Conservation (phyloP, 345 rosid species). For the Linum lewisii region DNA sequence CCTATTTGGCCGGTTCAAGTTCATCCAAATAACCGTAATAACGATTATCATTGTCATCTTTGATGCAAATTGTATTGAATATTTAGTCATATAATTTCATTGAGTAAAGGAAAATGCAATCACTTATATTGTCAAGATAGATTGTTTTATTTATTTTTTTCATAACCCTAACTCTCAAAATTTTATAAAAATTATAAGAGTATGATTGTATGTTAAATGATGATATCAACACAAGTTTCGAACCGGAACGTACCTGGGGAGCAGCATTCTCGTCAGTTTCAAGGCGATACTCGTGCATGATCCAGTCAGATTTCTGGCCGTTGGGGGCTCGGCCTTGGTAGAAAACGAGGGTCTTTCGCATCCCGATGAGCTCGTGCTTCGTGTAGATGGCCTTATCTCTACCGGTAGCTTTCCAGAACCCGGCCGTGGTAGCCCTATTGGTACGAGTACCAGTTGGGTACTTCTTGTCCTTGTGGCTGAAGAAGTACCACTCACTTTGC, state of each 20-base stretch:
- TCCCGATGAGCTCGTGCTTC: constrained; percentile 24
- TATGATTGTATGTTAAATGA: too few relatives aligned
- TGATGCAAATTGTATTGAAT: too few relatives aligned
- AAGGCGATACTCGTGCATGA: constrained; percentile 28
- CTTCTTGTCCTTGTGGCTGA: constrained; percentile 34
- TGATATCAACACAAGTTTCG: too few relatives aligned
- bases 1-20: too few relatives aligned
- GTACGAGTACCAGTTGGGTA: constrained; percentile 34
- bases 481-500: constrained; percentile 29
- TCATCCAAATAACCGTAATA: too few relatives aligned
- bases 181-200: too few relatives aligned
- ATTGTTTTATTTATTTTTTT: too few relatives aligned
- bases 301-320: constrained; percentile 35
- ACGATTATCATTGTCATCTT: too few relatives aligned
- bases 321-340: constrained; percentile 31
- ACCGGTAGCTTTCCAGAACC: constrained; percentile 34
- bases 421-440: constrained; percentile 29
- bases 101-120: too few relatives aligned
- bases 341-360: constrained; percentile 31
- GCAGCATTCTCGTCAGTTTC: constrained; percentile 5
- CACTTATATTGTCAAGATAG: too few relatives aligned
- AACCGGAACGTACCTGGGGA: constrained; percentile 11
- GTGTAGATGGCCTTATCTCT: constrained; percentile 27
- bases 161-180: too few relatives aligned
- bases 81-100: too few relatives aligned